Evolutionary conservation across 805 yeast genomes (phyloP).

Genomic region (Maudiozyma bulderi): DNA sequence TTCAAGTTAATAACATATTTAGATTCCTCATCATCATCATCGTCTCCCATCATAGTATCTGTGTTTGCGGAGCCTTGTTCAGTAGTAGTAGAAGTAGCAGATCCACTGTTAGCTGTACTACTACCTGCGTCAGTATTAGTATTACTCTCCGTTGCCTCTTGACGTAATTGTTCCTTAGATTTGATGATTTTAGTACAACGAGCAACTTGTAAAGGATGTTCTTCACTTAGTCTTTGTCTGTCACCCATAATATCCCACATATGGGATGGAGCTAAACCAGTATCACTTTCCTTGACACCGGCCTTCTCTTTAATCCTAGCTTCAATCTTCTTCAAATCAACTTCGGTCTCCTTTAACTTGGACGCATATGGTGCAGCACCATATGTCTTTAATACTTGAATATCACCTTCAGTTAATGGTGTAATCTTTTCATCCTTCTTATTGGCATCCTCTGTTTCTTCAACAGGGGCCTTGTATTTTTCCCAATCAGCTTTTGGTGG

Average conservation of each 20-base stretch:
- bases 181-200: slow-evolving; percentile 95
- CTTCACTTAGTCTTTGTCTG: slow-evolving; percentile 83
- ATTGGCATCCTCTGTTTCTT: slow-evolving; percentile 47
- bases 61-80: slow-evolving; percentile 9
- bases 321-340: slow-evolving; percentile 78
- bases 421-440: slow-evolving; percentile 61
- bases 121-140: neutral
- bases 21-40: slow-evolving; percentile 71
- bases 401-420: slow-evolving; percentile 92
- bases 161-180: slow-evolving; percentile 30
- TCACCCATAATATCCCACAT: slow-evolving; percentile 97
- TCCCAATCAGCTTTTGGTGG: slow-evolving; percentile 99
- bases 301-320: slow-evolving; percentile 85
- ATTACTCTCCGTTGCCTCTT: slow-evolving; percentile 2
- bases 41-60: slow-evolving; percentile 12
- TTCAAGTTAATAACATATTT: slow-evolving; percentile 94
- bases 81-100: slow-evolving; percentile 1
- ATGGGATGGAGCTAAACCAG: slow-evolving; percentile 95
- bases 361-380: slow-evolving; percentile 95
- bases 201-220: slow-evolving; percentile 96
- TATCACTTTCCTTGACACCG: slow-evolving; percentile 90
- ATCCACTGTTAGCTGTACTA: neutral
- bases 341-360: slow-evolving; percentile 70
- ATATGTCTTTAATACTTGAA: slow-evolving; percentile 91
- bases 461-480: slow-evolving; percentile 83